Evolutionary conservation across 2,329 filamentous ascomycete species (phyloP), one percentile per base, ranked within the genome.

Genomic region (Colletotrichum neosansevieriae): DNA sequence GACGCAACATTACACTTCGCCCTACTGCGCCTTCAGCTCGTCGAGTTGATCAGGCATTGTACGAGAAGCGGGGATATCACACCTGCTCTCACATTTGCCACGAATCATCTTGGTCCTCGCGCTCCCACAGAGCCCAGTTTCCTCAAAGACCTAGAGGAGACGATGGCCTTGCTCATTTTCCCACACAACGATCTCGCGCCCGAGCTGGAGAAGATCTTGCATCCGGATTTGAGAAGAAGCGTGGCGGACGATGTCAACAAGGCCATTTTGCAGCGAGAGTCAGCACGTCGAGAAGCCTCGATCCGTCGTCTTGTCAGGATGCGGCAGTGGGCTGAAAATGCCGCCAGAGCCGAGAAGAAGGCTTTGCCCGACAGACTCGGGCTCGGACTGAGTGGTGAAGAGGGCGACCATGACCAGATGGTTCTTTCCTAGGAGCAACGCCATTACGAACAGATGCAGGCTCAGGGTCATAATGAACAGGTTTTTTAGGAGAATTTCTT

Each of bases 241-340:
- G 94, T 98, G n/a, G 96, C 96, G 4, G 90, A 91, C 70, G 87
- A 88, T 73, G 96, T 99, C 61, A 99, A 99, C 76, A 91, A 94
- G 79, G 93, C 94, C 11, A 94, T 99, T 60, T 82, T 98, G 29
- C 84, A 88, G 63, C 89, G 87, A 58, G 91, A 94, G 76, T 91
- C 91, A 21, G 85, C 89, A 72, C 86, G 90, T 70, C 88, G 91
- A 70, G 93, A 97, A 78, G 92, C 94, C 12, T 92, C 93, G 29
- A 93, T 99, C 71, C 88, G 92, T 63, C 89, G 92, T 71, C 84
- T 99, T 3, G 90, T 97, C 45, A 91, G 91, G 75, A 86, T 97
- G 76, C 88, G 95, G 64, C 89, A 91, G 1, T 99, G 95, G 94
- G 91, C 93, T 10, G 95, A 98, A 79, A 83, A 84, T 17, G 85